These are phyloP conservation scores for Sungouiozyma intestinalis DNA, from an alignment of 805 yeast species.

Conservation along the genomic window DNA sequence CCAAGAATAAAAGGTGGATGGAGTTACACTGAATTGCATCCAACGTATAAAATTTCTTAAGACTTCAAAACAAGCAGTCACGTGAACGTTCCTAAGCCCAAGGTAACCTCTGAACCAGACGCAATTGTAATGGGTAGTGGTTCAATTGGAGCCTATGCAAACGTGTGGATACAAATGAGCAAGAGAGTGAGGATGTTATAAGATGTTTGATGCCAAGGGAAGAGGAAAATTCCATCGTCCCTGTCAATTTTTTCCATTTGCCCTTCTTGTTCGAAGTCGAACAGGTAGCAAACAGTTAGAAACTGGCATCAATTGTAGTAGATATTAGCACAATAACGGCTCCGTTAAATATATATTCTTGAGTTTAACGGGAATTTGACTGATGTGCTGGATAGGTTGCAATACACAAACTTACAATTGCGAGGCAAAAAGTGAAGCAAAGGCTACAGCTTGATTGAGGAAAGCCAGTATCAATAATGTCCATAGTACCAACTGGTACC, in stretches of 20 bases:
- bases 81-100: too few relatives aligned
- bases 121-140: too few relatives aligned
- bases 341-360: slow-evolving; percentile 28
- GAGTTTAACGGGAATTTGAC: slow-evolving; percentile 35
- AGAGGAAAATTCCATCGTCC: not conserved
- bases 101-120: too few relatives aligned
- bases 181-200: not conserved
- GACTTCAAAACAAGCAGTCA: too few relatives aligned
- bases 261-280: not conserved
- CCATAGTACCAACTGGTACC: not conserved
- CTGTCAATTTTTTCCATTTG: not conserved
- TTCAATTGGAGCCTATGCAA: too few relatives aligned
- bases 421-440: not conserved
- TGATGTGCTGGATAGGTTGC: slow-evolving; percentile 27
- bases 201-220: not conserved
- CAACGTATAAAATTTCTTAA: too few relatives aligned
- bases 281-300: not conserved
- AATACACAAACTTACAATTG: not conserved
- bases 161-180: not conserved
- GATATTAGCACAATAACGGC: slow-evolving; percentile 37
- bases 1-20: too few relatives aligned
- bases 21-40: too few relatives aligned
- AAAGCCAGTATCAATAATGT: not conserved
- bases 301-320: slow-evolving; percentile 9
- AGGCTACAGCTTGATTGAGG: not conserved